Conservation (phyloP, 192 early-diverging fungal species). For the Backusella macrospora region DNA sequence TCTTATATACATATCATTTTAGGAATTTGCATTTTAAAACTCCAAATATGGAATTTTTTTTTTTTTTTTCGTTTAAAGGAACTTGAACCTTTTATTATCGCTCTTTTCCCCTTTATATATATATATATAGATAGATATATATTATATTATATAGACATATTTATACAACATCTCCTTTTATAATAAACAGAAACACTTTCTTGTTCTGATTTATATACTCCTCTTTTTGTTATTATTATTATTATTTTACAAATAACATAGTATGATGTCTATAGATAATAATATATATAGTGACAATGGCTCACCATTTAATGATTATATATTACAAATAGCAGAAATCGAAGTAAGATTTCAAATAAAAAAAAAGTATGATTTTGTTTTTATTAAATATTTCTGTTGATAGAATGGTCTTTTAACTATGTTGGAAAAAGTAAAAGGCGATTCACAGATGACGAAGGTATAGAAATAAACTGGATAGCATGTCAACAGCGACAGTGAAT, state of each 20-base stretch:
- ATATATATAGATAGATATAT: conserved; percentile 5
- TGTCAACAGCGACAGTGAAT: no score
- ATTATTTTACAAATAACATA: not conserved
- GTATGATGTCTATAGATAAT: conserved; percentile 14
- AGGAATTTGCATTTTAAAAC: conserved; percentile 5
- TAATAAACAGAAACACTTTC: not conserved
- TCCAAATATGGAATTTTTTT: not conserved
- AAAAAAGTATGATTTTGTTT: not conserved
- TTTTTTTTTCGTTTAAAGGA: conserved; percentile 9
- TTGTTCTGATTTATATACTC: not conserved
- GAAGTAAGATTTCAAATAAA: not conserved
- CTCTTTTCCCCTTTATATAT: not conserved
- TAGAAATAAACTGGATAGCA: not conserved
- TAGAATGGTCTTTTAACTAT: conserved; percentile 70
- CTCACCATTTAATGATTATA: conserved; percentile 15
- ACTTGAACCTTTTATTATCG: conserved; percentile 6
- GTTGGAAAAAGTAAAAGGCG: conserved; percentile 72
- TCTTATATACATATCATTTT: not conserved
- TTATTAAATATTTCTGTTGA: not conserved
- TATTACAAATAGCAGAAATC: conserved; percentile 19
- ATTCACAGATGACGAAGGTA: conserved; percentile 69
- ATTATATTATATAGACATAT: conserved; percentile 12
- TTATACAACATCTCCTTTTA: conserved; percentile 4
- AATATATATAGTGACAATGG: not conserved
- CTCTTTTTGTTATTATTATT: not conserved